These are phyloP conservation scores for Pseudogymnoascus sp. DNA, from an alignment of 2,329 filamentous ascomycete species.

Conservation along the genomic window DNA sequence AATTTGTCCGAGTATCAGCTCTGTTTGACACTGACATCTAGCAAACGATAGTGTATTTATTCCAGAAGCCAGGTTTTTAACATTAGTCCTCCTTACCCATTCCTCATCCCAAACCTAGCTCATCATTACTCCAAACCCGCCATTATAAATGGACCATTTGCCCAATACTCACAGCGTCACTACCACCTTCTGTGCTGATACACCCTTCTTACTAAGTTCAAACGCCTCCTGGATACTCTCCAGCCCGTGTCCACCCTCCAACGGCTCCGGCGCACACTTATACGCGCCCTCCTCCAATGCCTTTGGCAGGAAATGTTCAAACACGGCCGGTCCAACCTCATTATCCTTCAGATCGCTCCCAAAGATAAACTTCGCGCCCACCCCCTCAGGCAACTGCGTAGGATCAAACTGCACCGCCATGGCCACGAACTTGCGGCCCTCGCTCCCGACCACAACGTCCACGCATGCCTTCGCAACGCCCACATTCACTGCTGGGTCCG, in stretches of 20 bases:
- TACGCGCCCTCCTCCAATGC: conserved; percentile 31
- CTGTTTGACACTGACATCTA: background rate
- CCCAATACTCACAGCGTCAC: conserved; percentile 21
- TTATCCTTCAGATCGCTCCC: conserved; percentile 23
- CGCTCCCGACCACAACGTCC: conserved; percentile 21
- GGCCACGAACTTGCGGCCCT: conserved; percentile 20
- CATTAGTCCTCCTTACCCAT: background rate
- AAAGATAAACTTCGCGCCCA: conserved; percentile 24
- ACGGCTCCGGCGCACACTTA: conserved; percentile 28
- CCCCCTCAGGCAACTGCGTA: conserved; percentile 12
- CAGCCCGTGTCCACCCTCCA: conserved; percentile 35
- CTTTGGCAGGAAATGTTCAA: conserved; percentile 25
- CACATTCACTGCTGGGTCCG: background rate
- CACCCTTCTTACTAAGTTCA: conserved; percentile 30
- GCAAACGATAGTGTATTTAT: background rate
- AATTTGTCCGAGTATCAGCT: too few species aligned
- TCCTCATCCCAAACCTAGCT: background rate
- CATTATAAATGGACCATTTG: background rate
- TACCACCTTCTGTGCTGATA: conserved; percentile 36
- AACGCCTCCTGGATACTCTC: conserved; percentile 34
- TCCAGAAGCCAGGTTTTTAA: background rate
- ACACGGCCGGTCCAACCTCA: conserved; percentile 27
- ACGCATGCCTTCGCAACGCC: conserved; percentile 20
- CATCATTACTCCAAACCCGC: background rate
- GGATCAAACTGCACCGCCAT: background rate